Conservation (phyloP, 495 filamentous ascomycete genomes). For the Aspergillus heteromorphus region DNA sequence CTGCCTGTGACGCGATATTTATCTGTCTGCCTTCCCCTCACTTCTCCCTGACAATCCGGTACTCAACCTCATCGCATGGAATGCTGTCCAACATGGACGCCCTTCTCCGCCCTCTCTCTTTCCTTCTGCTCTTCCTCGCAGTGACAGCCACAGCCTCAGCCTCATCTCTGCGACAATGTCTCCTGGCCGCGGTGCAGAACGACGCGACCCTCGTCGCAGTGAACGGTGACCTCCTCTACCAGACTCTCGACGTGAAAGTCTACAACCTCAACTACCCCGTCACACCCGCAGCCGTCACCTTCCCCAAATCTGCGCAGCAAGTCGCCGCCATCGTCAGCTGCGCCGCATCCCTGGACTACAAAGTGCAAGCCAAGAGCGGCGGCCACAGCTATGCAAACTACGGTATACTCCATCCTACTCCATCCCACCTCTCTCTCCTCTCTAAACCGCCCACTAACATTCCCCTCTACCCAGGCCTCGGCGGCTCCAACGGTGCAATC, state of each 20-base stretch:
- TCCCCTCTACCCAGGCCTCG: constrained; percentile 33
- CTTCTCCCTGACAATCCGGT: neutral
- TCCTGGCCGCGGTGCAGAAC: constrained; percentile 20
- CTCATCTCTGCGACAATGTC: constrained; percentile 9
- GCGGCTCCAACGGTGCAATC: constrained; percentile 37
- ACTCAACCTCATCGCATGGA: neutral
- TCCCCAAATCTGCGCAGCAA: constrained; percentile 52
- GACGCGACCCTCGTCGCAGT: constrained; percentile 18
- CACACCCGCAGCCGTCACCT: constrained; percentile 55
- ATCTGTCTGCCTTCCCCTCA: neutral
- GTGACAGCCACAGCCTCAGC: neutral
- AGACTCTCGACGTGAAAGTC: constrained; percentile 12
- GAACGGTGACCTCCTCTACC: constrained; percentile 14
- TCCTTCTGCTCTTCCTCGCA: neutral
- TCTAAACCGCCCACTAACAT: neutral
- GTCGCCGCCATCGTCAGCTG: constrained; percentile 57
- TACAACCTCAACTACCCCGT: constrained; percentile 63
- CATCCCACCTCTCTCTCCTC: neutral
- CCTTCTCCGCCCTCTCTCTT: neutral
- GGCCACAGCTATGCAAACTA: constrained; percentile 69
- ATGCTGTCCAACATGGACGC: neutral
- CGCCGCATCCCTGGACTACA: constrained; percentile 45
- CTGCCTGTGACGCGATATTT: neutral
- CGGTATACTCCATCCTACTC: constrained; percentile 35
- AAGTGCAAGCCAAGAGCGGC: constrained; percentile 65